Conservation (phyloP, 495 filamentous ascomycete species). For the Patellaria atrata region DNA sequence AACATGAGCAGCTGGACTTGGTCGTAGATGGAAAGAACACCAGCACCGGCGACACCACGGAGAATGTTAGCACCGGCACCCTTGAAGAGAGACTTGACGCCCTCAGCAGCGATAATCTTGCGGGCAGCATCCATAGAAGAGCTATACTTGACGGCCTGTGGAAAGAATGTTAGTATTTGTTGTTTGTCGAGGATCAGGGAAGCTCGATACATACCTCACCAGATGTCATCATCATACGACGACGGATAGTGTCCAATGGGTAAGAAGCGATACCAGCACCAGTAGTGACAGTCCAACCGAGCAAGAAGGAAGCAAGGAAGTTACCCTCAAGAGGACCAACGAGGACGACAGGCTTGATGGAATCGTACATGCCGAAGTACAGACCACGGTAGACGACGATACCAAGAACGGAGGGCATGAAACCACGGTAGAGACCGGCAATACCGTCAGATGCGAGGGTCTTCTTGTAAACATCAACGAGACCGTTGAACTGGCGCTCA, state of each 20-base stretch:
- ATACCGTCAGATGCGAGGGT: constrained; percentile 96
- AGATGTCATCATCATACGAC: constrained; percentile 99
- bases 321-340: constrained; percentile 84
- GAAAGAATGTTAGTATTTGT: constrained; percentile 9
- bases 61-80: constrained; percentile 99
- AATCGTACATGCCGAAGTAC: constrained; percentile 99
- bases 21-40: constrained; percentile 99
- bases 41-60: constrained; percentile 99
- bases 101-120: constrained; percentile 95
- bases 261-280: constrained; percentile 99
- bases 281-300: constrained; percentile 99
- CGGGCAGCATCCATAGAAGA: constrained; percentile 82
- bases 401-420: constrained; percentile 96
- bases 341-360: constrained; percentile 96
- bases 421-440: constrained; percentile 99
- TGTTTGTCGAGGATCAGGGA: background rate
- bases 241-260: constrained; percentile 97
- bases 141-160: constrained; percentile 99
- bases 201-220: constrained; percentile 43
- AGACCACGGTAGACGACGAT: constrained; percentile 99
- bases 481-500: constrained; percentile 99
- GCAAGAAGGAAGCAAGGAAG: constrained; percentile 96
- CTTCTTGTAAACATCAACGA: constrained; percentile 99
- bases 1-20: constrained; percentile 97
- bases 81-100: constrained; percentile 98